Evolutionary conservation across 2,329 filamentous ascomycete genomes (phyloP).

Genomic region (Fusarium haematococcum): DNA sequence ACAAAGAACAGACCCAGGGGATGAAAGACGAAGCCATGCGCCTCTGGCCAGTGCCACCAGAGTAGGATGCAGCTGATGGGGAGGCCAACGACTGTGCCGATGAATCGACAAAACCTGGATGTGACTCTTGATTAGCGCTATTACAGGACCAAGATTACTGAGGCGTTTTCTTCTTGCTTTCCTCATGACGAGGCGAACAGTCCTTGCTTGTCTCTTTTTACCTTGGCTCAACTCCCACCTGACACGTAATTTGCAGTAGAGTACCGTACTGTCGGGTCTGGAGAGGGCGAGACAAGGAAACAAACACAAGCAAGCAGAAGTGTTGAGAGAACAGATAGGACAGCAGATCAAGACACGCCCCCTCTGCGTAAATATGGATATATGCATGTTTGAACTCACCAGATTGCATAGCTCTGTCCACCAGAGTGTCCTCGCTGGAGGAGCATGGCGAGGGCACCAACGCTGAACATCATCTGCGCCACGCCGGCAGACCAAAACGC

Average conservation of each 20-base stretch:
- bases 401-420: constrained; percentile 61
- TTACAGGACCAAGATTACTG: background rate
- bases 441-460: constrained; percentile 57
- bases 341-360: constrained; percentile 32
- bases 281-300: constrained; percentile 4
- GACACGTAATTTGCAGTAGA: constrained; percentile 26
- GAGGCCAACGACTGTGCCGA: constrained; percentile 58
- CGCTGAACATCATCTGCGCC: constrained; percentile 56
- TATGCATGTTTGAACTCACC: constrained; percentile 53
- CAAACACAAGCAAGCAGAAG: constrained; percentile 9
- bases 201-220: background rate
- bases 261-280: background rate
- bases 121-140: constrained; percentile 26
- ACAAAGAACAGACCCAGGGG: constrained; percentile 57
- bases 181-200: background rate
- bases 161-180: background rate
- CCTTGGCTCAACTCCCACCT: constrained; percentile 12
- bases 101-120: constrained; percentile 56
- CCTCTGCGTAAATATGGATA: constrained; percentile 9
- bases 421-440: constrained; percentile 60
- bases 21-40: constrained; percentile 59
- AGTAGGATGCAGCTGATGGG: constrained; percentile 53
- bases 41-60: constrained; percentile 65
- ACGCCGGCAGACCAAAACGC: constrained; percentile 61
- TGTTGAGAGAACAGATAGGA: background rate